Evolutionary conservation across 768 basidiomycete genomes (phyloP).

Genomic region (Chalciporus piperatus): DNA sequence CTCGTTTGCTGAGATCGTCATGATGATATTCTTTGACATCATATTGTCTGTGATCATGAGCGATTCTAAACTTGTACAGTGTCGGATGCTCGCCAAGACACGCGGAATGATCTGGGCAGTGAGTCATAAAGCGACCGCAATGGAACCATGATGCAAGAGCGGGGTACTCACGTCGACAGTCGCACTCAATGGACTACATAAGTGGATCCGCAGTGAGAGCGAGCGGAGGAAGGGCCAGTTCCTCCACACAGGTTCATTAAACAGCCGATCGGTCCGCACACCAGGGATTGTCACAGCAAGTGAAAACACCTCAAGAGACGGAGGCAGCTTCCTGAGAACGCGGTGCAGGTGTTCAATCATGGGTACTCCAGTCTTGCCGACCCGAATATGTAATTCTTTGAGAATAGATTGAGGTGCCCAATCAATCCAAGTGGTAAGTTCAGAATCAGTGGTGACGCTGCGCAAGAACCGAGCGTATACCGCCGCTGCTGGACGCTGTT

Average conservation of each 20-base stretch:
- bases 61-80: background rate
- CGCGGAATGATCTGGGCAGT: background rate
- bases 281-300: background rate
- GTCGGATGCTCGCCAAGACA: background rate
- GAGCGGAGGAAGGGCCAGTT: constrained; percentile 7
- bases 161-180: no score
- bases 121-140: background rate
- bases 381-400: background rate
- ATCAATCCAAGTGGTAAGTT: background rate
- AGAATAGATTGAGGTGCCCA: constrained; percentile 2
- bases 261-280: background rate
- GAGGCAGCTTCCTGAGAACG: background rate
- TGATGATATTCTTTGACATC: background rate
- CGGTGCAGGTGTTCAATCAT: background rate
- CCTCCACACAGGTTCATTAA: constrained; percentile 1
- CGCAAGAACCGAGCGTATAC: background rate
- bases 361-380: no score
- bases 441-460: background rate
- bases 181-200: no score
- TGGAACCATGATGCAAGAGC: background rate
- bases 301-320: constrained; percentile 1
- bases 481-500: background rate
- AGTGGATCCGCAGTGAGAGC: background rate
- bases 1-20: background rate
- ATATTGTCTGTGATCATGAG: background rate